Evolutionary conservation across 2,329 filamentous ascomycete genomes (phyloP).

Genomic region (Penicillium sp.): DNA sequence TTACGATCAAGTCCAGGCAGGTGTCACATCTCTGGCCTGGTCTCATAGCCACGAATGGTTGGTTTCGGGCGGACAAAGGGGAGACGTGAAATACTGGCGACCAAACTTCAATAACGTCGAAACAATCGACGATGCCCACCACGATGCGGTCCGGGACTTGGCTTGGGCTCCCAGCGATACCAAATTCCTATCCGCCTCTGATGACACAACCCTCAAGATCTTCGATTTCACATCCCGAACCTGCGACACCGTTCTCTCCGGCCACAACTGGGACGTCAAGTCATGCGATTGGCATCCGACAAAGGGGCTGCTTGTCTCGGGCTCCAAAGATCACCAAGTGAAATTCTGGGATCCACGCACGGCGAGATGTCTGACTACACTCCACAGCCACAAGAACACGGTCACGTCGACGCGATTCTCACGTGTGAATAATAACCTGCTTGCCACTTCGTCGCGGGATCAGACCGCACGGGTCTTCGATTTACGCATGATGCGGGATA

Average conservation of each 20-base stretch:
- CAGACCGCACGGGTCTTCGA: conserved; percentile 93
- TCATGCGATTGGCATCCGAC: conserved; percentile 96
- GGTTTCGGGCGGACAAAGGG: conserved; percentile 91
- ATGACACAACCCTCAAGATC: conserved; percentile 91
- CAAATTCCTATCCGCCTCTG: conserved; percentile 94
- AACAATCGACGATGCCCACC: conserved; percentile 81
- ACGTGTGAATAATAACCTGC: conserved; percentile 76
- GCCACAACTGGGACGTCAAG: conserved; percentile 98
- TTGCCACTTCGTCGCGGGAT: conserved; percentile 91
- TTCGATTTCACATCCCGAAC: conserved; percentile 90
- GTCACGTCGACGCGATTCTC: conserved; percentile 94
- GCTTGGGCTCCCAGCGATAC: conserved; percentile 92
- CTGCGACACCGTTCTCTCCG: conserved; percentile 80
- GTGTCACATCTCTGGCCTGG: conserved; percentile 60
- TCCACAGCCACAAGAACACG: conserved; percentile 96
- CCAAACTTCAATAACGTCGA: conserved; percentile 99
- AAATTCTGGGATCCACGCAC: conserved; percentile 98
- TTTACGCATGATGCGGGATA: conserved; percentile 96
- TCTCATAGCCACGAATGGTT: conserved; percentile 97
- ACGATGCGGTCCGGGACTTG: conserved; percentile 85
- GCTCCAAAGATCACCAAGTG: conserved; percentile 95
- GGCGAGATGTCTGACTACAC: conserved; percentile 84
- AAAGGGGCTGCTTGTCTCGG: conserved; percentile 91
- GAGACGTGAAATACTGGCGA: conserved; percentile 97
- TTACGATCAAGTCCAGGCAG: conserved; percentile 60